Percentiles rank a stretch among this genome's conserved stretches.
phyloP scores from a whole-genome alignment of 257 asterid species.

The Solanum lignicaule region DNA sequence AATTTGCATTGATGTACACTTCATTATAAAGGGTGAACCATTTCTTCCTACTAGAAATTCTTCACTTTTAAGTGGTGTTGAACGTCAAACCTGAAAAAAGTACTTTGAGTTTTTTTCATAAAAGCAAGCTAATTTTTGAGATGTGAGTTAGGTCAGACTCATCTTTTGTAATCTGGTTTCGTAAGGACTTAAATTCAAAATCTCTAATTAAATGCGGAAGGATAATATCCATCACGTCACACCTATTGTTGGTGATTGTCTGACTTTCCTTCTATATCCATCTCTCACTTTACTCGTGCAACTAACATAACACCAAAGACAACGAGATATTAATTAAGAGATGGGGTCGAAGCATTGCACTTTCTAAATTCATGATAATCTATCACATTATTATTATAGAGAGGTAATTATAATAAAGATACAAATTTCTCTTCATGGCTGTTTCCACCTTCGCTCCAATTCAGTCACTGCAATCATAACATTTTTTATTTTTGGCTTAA shows the following conservation, averaged over 20 bases:
- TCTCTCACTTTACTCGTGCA: slow-evolving; percentile 19
- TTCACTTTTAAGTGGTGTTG: background rate
- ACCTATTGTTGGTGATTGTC: background rate
- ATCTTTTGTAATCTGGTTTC: too few species aligned
- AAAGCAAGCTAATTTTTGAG: background rate
- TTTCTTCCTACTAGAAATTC: background rate
- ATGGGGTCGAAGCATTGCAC: slow-evolving; percentile 19
- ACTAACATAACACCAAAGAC: slow-evolving; percentile 17
- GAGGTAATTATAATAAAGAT: background rate
- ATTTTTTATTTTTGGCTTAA: too few species aligned
- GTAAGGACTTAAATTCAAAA: background rate
- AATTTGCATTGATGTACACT: background rate
- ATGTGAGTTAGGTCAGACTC: too few species aligned
- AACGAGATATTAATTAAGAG: background rate
- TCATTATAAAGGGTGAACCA: background rate
- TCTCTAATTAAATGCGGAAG: fast-evolving
- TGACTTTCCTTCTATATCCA: background rate
- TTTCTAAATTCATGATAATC: slow-evolving; percentile 4
- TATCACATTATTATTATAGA: background rate
- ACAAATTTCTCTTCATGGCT: background rate
- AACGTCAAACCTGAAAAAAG: too few species aligned
- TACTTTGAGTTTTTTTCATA: too few species aligned
- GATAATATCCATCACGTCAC: background rate
- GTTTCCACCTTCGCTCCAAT: background rate
- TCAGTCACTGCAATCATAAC: background rate